Percentiles rank a stretch among this genome's conserved stretches.
Conservation (phyloP, 768 basidiomycete genomes). For the Leucocoprinus sp. region DNA sequence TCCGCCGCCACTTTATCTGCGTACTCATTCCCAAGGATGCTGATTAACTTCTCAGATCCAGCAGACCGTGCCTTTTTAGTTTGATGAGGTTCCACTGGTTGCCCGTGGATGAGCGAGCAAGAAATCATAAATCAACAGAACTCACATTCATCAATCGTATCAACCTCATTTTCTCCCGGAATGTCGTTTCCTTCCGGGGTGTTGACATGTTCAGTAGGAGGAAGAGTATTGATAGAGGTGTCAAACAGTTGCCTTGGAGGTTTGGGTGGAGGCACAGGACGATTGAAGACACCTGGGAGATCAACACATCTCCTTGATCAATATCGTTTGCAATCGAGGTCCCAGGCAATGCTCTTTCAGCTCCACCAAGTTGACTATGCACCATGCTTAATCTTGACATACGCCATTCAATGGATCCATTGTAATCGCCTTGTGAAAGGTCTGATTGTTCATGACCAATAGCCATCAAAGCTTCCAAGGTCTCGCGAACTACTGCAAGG, state of each 20-base stretch:
- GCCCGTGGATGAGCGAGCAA: neutral
- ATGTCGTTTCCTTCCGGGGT: constrained; percentile 17
- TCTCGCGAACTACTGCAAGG: constrained; percentile 44
- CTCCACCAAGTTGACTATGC: constrained; percentile 39
- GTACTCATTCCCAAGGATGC: constrained; percentile 46
- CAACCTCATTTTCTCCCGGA: constrained; percentile 16
- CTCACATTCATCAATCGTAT: constrained; percentile 32
- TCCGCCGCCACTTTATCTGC: constrained; percentile 36
- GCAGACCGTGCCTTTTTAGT: constrained; percentile 18
- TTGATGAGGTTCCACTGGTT: neutral
- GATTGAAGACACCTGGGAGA: constrained; percentile 43
- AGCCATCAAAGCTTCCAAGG: constrained; percentile 51
- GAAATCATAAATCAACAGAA: neutral
- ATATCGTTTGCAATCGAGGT: constrained; percentile 22
- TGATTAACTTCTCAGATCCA: constrained; percentile 54
- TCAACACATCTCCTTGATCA: constrained; percentile 49
- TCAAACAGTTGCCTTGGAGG: constrained; percentile 17
- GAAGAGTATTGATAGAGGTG: constrained; percentile 21
- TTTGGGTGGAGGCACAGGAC: constrained; percentile 27
- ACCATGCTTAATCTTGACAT: constrained; percentile 62
- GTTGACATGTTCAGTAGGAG: constrained; percentile 13
- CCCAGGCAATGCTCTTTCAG: constrained; percentile 28
- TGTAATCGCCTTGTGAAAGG: constrained; percentile 61
- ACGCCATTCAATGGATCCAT: constrained; percentile 70
- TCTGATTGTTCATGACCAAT: constrained; percentile 68